Conservation (phyloP, 2,329 filamentous ascomycete species). For the Simplicillium aogashimaense region DNA sequence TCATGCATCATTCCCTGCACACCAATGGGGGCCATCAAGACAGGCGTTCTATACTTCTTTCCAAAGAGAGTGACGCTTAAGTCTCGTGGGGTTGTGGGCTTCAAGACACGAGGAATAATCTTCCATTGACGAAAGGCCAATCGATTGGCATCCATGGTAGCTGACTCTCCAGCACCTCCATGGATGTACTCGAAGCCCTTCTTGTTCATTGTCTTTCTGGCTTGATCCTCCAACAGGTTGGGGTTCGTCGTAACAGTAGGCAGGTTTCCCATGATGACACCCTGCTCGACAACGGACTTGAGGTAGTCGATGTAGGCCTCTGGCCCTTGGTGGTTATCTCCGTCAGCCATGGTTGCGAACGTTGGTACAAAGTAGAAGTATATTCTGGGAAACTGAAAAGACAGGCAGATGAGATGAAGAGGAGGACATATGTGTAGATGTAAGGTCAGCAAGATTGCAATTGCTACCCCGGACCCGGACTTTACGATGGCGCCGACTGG, state of each 20-base stretch:
- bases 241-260: conserved; percentile 50
- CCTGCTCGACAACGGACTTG: conserved; percentile 38
- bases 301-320: conserved; percentile 32
- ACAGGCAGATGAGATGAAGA: no score
- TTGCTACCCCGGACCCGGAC: no score
- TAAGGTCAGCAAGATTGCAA: no score
- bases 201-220: conserved; percentile 33
- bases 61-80: conserved; percentile 44
- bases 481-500: no score
- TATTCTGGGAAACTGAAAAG: no score
- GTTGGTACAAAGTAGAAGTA: no score
- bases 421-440: no score
- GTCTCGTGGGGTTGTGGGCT: conserved; percentile 31
- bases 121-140: conserved; percentile 43
- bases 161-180: conserved; percentile 51
- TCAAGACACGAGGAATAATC: conserved; percentile 43
- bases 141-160: conserved; percentile 51
- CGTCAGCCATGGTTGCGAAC: conserved; percentile 8
- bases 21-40: conserved; percentile 59
- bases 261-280: conserved; percentile 34
- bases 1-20: conserved; percentile 59
- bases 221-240: conserved; percentile 44
- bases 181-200: conserved; percentile 49
- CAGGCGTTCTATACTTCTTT: conserved; percentile 36
- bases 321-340: conserved; percentile 8